Evolutionary conservation across 129 eudicot species (phyloP).

Genomic region (Chrysanthemum makinoi): DNA sequence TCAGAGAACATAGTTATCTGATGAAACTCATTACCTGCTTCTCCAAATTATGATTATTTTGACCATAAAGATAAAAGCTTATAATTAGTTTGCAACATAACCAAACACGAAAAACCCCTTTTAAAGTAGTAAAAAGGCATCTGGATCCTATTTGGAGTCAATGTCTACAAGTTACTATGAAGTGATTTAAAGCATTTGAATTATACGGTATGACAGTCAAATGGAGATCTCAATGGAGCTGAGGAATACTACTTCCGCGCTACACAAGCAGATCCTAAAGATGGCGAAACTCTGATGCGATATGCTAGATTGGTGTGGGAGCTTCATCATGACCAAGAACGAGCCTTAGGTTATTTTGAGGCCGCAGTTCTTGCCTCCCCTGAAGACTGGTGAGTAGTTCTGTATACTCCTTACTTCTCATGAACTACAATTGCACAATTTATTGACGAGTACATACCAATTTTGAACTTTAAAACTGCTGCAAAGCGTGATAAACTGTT

Average conservation of each 20-base stretch:
- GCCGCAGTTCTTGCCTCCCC: constrained; percentile 65
- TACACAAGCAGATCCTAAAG: constrained; percentile 58
- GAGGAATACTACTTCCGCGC: constrained; percentile 69
- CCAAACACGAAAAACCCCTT: background rate
- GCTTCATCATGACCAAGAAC: constrained; percentile 61
- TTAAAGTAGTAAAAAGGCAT: background rate
- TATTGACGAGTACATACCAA: background rate
- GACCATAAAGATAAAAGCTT: background rate
- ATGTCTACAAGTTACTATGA: background rate
- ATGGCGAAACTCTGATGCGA: constrained; percentile 52
- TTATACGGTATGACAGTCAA: constrained; percentile 42
- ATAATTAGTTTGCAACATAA: background rate
- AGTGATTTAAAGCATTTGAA: constrained; percentile 12
- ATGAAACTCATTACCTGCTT: no score
- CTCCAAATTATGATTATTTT: no score
- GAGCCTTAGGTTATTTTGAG: constrained; percentile 61
- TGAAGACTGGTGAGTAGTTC: constrained; percentile 52
- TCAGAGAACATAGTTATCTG: no score
- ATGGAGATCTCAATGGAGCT: constrained; percentile 69
- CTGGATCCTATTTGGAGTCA: background rate
- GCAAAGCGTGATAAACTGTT: background rate
- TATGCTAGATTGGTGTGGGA: constrained; percentile 86
- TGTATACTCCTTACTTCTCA: background rate
- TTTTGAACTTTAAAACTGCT: background rate
- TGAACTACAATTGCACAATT: background rate